These are phyloP conservation scores for Fraxinus cuspidata DNA, from an alignment of 257 asterid genomes.

Conservation along the genomic window DNA sequence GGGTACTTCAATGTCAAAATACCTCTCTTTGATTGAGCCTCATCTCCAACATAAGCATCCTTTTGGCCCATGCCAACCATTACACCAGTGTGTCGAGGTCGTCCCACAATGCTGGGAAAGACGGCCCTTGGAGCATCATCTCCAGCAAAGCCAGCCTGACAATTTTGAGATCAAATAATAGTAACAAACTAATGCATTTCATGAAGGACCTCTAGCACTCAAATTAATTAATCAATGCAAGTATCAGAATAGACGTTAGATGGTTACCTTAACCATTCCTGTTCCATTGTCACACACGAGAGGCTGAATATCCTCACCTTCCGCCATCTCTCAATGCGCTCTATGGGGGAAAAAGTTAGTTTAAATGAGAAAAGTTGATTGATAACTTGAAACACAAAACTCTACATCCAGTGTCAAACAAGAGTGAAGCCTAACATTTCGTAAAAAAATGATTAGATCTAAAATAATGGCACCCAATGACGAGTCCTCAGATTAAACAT, in stretches of 20 bases:
- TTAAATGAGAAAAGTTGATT: background rate
- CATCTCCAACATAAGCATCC: constrained; percentile 83
- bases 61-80: constrained; percentile 89
- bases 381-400: background rate
- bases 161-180: background rate
- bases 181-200: background rate
- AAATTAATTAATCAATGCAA: background rate
- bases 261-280: constrained; percentile 50
- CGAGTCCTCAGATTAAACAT: background rate
- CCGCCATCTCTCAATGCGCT: constrained; percentile 33
- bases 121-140: constrained; percentile 52
- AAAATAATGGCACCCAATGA: background rate
- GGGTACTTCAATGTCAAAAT: constrained; percentile 81
- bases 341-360: background rate
- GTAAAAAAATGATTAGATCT: background rate
- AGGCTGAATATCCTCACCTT: constrained; percentile 53
- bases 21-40: constrained; percentile 91
- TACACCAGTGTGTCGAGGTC: constrained; percentile 42
- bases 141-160: constrained; percentile 47
- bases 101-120: constrained; percentile 47
- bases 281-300: constrained; percentile 57
- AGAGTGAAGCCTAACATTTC: background rate
- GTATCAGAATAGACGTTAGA: background rate
- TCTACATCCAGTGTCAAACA: background rate
- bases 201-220: background rate